Conservation (phyloP, 75 land plant species). For the Gnetum montanum region DNA sequence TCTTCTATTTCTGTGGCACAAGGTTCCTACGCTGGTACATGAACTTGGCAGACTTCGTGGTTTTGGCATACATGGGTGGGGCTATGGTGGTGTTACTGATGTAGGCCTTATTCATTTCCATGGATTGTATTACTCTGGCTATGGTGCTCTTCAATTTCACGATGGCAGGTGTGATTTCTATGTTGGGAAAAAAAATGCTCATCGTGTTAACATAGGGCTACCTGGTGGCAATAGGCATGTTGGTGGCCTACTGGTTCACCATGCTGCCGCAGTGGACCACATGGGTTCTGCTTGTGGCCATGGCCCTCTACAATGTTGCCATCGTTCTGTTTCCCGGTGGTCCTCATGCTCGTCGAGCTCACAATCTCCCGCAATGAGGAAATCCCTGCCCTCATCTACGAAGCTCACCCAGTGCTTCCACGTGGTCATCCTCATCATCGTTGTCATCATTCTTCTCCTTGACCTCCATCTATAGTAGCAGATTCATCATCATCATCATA, state of each 20-base stretch:
- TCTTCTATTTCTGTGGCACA: slow-evolving; percentile 85
- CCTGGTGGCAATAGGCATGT: slow-evolving; percentile 67
- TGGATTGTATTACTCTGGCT: slow-evolving; percentile 64
- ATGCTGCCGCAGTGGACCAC: slow-evolving; percentile 95
- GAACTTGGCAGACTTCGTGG: slow-evolving; percentile 72
- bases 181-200: slow-evolving; percentile 51
- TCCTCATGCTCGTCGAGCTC: slow-evolving; percentile 84
- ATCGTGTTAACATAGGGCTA: slow-evolving; percentile 76
- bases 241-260: slow-evolving; percentile 96
- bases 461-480: no score
- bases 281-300: slow-evolving; percentile 85
- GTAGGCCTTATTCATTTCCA: slow-evolving; percentile 34
- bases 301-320: slow-evolving; percentile 85
- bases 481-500: no score
- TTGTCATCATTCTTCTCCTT: no score
- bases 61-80: slow-evolving; percentile 80
- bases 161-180: slow-evolving; percentile 74
- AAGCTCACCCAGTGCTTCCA: slow-evolving; percentile 87
- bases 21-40: slow-evolving; percentile 64
- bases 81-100: slow-evolving; percentile 43
- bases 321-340: slow-evolving; percentile 93
- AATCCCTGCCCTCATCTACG: slow-evolving; percentile 90
- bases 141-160: slow-evolving; percentile 65
- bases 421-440: no score
- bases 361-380: slow-evolving; percentile 89